phyloP scores from a whole-genome alignment of 768 basidiomycete species.

The Bullera alba region DNA sequence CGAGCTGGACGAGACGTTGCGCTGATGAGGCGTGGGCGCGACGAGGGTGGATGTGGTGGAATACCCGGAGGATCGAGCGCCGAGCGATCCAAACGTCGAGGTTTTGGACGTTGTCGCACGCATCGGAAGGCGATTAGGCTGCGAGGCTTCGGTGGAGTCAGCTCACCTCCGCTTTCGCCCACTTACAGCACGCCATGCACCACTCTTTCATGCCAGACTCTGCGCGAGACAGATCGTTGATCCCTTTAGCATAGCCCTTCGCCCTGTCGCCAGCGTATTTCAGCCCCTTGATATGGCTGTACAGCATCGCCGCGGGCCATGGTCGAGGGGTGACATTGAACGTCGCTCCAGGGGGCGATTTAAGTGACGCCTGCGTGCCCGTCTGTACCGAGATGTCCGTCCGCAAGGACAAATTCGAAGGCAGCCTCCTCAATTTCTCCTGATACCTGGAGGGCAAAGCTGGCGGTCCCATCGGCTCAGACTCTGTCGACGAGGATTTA shows the following conservation, averaged over 20 bases:
- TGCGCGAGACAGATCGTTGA: constrained; percentile 34
- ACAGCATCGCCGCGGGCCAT: constrained; percentile 45
- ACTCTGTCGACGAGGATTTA: too few species aligned
- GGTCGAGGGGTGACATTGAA: constrained; percentile 10
- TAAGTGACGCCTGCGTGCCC: not conserved
- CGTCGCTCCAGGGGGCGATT: constrained; percentile 3
- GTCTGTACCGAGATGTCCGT: constrained; percentile 1
- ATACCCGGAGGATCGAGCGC: not conserved
- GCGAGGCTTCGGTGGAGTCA: not conserved
- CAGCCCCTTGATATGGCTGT: constrained; percentile 35
- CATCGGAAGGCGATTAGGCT: not conserved
- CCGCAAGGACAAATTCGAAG: not conserved
- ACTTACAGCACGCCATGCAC: constrained; percentile 33
- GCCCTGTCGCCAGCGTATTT: constrained; percentile 40
- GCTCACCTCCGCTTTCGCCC: not conserved
- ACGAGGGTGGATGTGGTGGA: constrained; percentile 5
- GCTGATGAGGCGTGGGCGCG: constrained; percentile 11
- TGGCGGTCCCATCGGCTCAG: not conserved
- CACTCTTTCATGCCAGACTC: constrained; percentile 40
- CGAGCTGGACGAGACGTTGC: constrained; percentile 25
- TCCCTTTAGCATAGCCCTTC: constrained; percentile 37
- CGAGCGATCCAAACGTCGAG: not conserved
- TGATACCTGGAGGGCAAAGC: not conserved
- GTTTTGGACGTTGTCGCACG: not conserved
- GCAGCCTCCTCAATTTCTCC: not conserved